Conservation (phyloP, 1,284 basidiomycete genomes). For the Trametes hirsuta region DNA sequence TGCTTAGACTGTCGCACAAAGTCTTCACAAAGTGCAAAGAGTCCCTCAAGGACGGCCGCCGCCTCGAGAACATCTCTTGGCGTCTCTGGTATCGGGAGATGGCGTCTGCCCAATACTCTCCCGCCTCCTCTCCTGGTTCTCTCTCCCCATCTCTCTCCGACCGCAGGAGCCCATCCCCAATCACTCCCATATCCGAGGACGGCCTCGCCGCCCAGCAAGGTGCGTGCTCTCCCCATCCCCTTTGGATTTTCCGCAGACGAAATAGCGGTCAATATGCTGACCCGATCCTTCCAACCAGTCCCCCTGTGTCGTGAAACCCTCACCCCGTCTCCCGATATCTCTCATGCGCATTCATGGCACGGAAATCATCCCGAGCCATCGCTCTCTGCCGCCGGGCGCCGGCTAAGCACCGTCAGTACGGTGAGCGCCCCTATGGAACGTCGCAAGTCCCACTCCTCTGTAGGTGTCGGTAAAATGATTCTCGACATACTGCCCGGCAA, state of each 20-base stretch:
- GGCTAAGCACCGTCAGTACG: constrained; percentile 31
- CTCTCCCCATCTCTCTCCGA: constrained; percentile 32
- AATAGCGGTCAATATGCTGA: constrained; percentile 14
- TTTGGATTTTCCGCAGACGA: neutral
- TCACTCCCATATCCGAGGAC: constrained; percentile 39
- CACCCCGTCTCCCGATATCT: constrained; percentile 12
- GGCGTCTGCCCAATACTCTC: constrained; percentile 37
- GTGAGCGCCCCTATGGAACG: constrained; percentile 35
- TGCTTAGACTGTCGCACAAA: constrained; percentile 35
- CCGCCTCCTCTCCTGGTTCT: constrained; percentile 38
- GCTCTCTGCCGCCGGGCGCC: constrained; percentile 29
- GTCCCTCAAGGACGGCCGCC: constrained; percentile 72
- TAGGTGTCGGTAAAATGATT: constrained; percentile 55
- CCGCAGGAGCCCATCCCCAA: constrained; percentile 31
- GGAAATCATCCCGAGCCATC: constrained; percentile 26
- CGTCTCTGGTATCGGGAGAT: constrained; percentile 80
- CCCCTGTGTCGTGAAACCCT: constrained; percentile 7
- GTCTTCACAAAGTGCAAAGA: constrained; percentile 86
- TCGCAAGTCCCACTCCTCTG: constrained; percentile 33
- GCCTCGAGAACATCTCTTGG: constrained; percentile 88
- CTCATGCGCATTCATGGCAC: constrained; percentile 34
- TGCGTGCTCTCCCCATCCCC: constrained; percentile 8
- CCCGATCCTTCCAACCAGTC: constrained; percentile 5
- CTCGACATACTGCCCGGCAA: constrained; percentile 55
- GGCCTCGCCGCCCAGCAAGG: constrained; percentile 23